phyloP scores from a whole-genome alignment of 352 stramenopile species.

The Phytophthora melonis region DNA sequence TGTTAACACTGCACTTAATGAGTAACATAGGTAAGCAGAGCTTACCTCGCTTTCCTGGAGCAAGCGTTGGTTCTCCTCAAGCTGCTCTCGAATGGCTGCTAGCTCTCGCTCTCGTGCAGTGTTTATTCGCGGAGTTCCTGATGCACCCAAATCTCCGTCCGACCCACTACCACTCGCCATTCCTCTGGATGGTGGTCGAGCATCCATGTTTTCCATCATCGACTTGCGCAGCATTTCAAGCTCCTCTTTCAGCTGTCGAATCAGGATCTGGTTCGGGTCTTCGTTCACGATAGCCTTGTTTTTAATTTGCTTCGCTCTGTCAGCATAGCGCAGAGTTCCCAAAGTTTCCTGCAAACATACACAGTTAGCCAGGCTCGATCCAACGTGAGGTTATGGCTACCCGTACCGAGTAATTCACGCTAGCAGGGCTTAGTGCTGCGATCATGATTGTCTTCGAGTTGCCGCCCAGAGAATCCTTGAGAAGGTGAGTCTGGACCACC shows the following conservation, averaged over 20 bases:
- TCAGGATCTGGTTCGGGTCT: slow-evolving; percentile 90
- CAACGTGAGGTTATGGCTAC: neutral
- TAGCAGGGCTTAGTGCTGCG: slow-evolving; percentile 86
- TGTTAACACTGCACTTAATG: neutral
- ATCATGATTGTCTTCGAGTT: slow-evolving; percentile 95
- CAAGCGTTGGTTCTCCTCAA: slow-evolving; percentile 82
- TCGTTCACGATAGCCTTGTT: slow-evolving; percentile 94
- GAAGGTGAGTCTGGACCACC: slow-evolving; percentile 70
- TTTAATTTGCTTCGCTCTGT: slow-evolving; percentile 94
- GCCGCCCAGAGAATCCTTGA: slow-evolving; percentile 88
- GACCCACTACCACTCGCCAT: slow-evolving; percentile 14
- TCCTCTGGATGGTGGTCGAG: slow-evolving; percentile 62
- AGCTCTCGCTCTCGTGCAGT: slow-evolving; percentile 68
- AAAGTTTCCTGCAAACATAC: slow-evolving; percentile 81
- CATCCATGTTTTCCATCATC: slow-evolving; percentile 73
- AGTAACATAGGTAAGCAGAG: neutral
- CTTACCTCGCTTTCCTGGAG: slow-evolving; percentile 79
- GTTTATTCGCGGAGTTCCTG: slow-evolving; percentile 38
- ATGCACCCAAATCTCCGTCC: slow-evolving; percentile 38
- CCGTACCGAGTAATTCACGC: slow-evolving; percentile 86
- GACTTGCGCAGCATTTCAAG: slow-evolving; percentile 72
- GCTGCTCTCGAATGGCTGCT: slow-evolving; percentile 69
- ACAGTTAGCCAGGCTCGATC: neutral
- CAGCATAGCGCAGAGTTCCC: slow-evolving; percentile 91
- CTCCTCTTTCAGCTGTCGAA: slow-evolving; percentile 86